Percentiles rank a stretch among this genome's conserved stretches.
phyloP scores from a whole-genome alignment of 2,329 filamentous ascomycete genomes.

The Bipolaris sorokiniana region DNA sequence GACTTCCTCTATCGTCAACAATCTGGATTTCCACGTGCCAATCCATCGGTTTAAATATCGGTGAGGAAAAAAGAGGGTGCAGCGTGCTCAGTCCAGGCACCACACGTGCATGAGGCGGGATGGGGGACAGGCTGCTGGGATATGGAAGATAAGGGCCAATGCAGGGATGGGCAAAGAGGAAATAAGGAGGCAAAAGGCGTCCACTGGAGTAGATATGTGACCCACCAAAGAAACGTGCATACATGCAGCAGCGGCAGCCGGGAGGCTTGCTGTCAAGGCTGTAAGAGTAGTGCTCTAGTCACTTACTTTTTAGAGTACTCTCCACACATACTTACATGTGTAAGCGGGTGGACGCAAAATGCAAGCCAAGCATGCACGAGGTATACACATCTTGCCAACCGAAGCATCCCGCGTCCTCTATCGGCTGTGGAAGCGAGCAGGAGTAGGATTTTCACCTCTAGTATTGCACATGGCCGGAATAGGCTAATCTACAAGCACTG shows the following conservation, averaged over 20 bases:
- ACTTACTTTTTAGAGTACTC: too few species aligned
- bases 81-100: too few species aligned
- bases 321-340: too few species aligned
- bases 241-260: background rate
- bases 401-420: background rate
- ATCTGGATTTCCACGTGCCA: too few species aligned
- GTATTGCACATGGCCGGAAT: background rate
- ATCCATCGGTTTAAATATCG: too few species aligned
- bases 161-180: background rate
- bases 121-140: background rate
- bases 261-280: background rate
- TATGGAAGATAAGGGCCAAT: conserved; percentile 4
- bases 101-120: too few species aligned
- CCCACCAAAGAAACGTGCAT: conserved; percentile 5
- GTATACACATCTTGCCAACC: background rate
- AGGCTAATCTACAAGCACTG: conserved; percentile 7
- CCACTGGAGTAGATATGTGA: background rate
- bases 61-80: too few species aligned
- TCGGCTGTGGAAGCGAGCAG: conserved; percentile 4
- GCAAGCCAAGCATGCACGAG: too few species aligned
- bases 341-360: too few species aligned
- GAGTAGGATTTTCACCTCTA: background rate
- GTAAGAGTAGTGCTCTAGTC: too few species aligned
- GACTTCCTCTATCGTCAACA: too few species aligned
- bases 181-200: too few species aligned